Evolutionary conservation across 768 basidiomycete genomes (phyloP).

Genomic region (Amanita polypyramis): DNA sequence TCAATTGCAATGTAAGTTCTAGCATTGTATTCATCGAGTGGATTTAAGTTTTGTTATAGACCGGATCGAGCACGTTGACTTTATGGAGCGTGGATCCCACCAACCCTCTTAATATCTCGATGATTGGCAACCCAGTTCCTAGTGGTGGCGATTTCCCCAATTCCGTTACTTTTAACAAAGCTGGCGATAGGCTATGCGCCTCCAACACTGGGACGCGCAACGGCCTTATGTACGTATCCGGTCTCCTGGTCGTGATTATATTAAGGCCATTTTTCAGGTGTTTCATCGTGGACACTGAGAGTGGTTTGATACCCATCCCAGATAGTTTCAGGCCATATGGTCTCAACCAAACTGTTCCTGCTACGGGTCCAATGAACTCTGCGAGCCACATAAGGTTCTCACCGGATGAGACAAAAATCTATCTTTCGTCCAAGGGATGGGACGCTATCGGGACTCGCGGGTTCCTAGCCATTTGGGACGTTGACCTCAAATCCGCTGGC

Average conservation of each 20-base stretch:
- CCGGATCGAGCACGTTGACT: constrained; percentile 37
- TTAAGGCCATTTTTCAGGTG: constrained; percentile 21
- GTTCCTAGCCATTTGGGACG: constrained; percentile 41
- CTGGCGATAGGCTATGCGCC: constrained; percentile 23
- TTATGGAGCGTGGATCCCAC: constrained; percentile 1
- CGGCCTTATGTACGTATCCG: constrained; percentile 24
- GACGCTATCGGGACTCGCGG: constrained; percentile 31
- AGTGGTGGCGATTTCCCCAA: constrained; percentile 6
- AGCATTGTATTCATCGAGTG: neutral
- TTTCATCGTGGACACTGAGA: constrained; percentile 29
- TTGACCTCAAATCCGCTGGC: constrained; percentile 24
- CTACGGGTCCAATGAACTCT: constrained; percentile 35
- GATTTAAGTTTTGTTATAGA: constrained; percentile 14
- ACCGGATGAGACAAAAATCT: constrained; percentile 31
- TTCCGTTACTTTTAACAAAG: constrained; percentile 23
- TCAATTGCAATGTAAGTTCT: constrained; percentile 24
- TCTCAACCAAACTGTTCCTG: constrained; percentile 41
- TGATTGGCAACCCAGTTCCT: neutral
- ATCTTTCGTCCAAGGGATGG: constrained; percentile 37
- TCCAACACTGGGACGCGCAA: constrained; percentile 35
- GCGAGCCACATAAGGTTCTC: constrained; percentile 36
- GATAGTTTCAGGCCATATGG: constrained; percentile 32
- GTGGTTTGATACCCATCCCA: constrained; percentile 27
- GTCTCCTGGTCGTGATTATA: neutral
- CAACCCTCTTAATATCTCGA: constrained; percentile 1